Evolutionary conservation across 306 rosid species (phyloP).

Genomic region (Lathyrus sativus): DNA sequence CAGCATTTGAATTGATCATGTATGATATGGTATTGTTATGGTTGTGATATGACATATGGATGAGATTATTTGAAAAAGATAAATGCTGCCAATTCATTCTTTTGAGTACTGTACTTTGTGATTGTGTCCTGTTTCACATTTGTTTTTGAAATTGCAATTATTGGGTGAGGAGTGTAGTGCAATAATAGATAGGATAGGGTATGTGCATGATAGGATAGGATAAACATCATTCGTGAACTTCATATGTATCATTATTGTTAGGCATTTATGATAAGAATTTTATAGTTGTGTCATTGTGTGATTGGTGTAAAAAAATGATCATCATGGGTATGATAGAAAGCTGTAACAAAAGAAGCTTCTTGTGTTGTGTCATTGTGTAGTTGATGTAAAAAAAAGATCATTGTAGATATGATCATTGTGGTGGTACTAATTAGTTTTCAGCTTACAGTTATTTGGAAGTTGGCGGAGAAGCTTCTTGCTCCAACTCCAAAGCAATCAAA

Average conservation of each 20-base stretch:
- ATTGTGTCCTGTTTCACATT: not conserved
- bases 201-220: not conserved
- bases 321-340: not conserved
- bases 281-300: not conserved
- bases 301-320: not conserved
- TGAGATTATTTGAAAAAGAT: constrained; percentile 3
- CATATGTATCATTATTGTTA: not conserved
- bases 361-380: too few species aligned
- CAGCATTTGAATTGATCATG: constrained; percentile 17
- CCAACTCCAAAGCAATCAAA: constrained; percentile 62
- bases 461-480: constrained; percentile 74
- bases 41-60: not conserved
- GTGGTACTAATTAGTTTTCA: constrained; percentile 71
- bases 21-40: not conserved
- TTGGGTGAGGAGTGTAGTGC: not conserved
- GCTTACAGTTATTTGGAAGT: constrained; percentile 96
- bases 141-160: constrained; percentile 5
- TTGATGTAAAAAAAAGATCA: too few species aligned
- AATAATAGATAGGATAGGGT: not conserved
- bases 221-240: not conserved
- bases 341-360: not conserved
- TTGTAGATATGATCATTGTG: constrained; percentile 19
- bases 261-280: not conserved
- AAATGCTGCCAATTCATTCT: not conserved
- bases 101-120: not conserved